A percentile compares a stretch with the other conserved stretches of the same genome.
These are phyloP conservation scores for Vachellia pachyceras DNA, from an alignment of 306 rosid genomes.

Conservation along the genomic window DNA sequence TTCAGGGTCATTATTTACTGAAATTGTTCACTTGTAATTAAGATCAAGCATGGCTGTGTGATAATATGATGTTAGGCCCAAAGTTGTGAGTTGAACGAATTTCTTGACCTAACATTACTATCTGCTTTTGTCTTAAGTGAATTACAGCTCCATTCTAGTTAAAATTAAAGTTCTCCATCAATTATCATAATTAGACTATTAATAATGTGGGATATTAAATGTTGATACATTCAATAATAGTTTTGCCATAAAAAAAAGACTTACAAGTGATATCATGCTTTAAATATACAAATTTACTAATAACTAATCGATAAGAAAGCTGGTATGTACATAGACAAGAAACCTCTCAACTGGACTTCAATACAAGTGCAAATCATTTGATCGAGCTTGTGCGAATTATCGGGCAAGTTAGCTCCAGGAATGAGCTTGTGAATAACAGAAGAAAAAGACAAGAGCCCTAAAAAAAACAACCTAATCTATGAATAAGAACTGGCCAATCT, in stretches of 20 bases:
- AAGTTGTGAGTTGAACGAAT: background rate
- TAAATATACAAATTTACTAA: background rate
- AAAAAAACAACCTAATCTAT: background rate
- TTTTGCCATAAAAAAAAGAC: background rate
- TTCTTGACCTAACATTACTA: background rate
- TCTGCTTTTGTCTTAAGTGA: background rate
- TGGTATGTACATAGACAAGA: background rate
- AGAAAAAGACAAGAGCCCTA: background rate
- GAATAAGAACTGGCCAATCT: background rate
- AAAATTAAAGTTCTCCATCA: background rate
- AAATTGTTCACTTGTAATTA: too few species aligned
- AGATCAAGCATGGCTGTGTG: background rate
- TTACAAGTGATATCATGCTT: background rate
- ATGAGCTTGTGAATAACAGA: background rate
- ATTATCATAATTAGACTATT: background rate
- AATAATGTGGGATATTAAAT: background rate
- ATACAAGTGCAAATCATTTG: background rate
- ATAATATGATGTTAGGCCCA: background rate
- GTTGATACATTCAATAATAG: background rate
- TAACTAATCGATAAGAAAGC: background rate
- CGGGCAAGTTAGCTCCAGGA: background rate
- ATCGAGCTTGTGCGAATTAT: background rate
- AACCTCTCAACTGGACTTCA: background rate
- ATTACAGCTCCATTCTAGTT: background rate
- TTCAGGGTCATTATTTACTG: too few species aligned